Base-by-base conservation (phyloP, 2,329 filamentous ascomycete species). In the Zopfia rhizophila region DNA sequence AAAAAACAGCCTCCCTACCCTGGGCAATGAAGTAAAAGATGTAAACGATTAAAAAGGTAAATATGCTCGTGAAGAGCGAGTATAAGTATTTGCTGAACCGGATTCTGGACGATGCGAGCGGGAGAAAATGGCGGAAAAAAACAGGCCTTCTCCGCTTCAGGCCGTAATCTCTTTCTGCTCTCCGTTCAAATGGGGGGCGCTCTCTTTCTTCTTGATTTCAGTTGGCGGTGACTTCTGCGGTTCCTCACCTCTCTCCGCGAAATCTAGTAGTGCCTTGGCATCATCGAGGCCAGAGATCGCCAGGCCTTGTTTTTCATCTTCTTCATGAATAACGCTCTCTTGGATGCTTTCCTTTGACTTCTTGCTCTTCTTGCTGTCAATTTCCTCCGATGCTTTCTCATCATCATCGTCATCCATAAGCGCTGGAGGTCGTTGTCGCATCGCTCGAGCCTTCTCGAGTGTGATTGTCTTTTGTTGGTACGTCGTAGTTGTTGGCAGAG, bases 381-480 rank as follows among this genome's bases (percentile, higher is more conserved):
- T 47, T 17, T 68, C 60, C 19, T 45, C 57, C 3, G 59, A 63
- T 13, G 47, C 53, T 1, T 61, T 61, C 11, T 69, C 67, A 2
- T 70, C 69, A 30, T 72, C 70, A 11, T 76, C 72, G 10, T 70
- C 65, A 13, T 77, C 88, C 87, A 94, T 93, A 44, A 97, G 78
- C 2, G 91, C 91, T 19, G 92, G 94, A 2, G 94, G 94, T 4
- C 94, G 84, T 67, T 96, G 91, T 45, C 89, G 89, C 86, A 95
- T 90, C 52, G 88, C 83, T 47, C 88, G 86, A 10, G 94, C 94
- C 74, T 96, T 96, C 43, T 87, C 83, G 5, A 99, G 83, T 18
- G 89, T 94, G 43, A 99, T 96, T 0, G 94, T 99, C 78, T 96
- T 94, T 68, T 97, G 92, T 68, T 96, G 93, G 74, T 97, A 97